Evolutionary conservation across 202 grass and related monocot genomes (phyloP), one percentile per base, ranked within the genome.

Genomic region (Musa balbisiana): DNA sequence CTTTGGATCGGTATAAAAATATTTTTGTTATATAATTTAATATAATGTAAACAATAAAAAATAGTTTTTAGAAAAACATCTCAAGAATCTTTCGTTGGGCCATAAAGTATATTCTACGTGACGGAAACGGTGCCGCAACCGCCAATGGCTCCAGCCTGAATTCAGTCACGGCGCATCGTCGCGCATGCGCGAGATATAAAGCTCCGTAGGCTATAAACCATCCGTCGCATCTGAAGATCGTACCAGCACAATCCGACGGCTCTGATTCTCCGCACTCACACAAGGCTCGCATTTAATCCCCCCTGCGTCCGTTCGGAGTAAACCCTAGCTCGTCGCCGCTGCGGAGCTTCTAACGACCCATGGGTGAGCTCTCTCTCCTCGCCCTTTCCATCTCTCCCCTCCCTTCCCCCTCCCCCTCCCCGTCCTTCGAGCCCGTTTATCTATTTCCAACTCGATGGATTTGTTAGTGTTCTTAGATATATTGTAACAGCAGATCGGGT

Each of bases 311-410:
- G 8, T 8, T 33, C 33, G 4, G 73, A 60, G 23, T 1, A 75
- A 75, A 62, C 73, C 73, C 73, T 75, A 75, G 19, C 14, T 1
- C 10, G 2, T 49, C 25, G 26, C 52, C 23, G 24, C 24, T 19
- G 22, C 13, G 72, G 25, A 74, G 53, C 53, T 54, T 25, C 51
- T 27, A 20, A n/a, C 54, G 1, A 55, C 27, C 55, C 13, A 75
- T 75, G 53, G 73, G 73, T 75, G 73, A 75, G 73, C 52, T 65
- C 23, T 24, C 6, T 26, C 63, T 25, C 62, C 62, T 12, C 13
- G 8, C 5, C 2, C 52, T 25, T 17, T 33, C 23, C 2, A 26
- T 51, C 24, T 33, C 16, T 49, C 33, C 22, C 8, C n/a, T 12
- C 11, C 16, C 9, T 0, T 59, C 53, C 3, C 16, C 9, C 2